A percentile compares a stretch with the other conserved stretches of the same genome.
Evolutionary conservation across 2,329 filamentous ascomycete genomes (phyloP).

Genomic region (Blumeria hordei): DNA sequence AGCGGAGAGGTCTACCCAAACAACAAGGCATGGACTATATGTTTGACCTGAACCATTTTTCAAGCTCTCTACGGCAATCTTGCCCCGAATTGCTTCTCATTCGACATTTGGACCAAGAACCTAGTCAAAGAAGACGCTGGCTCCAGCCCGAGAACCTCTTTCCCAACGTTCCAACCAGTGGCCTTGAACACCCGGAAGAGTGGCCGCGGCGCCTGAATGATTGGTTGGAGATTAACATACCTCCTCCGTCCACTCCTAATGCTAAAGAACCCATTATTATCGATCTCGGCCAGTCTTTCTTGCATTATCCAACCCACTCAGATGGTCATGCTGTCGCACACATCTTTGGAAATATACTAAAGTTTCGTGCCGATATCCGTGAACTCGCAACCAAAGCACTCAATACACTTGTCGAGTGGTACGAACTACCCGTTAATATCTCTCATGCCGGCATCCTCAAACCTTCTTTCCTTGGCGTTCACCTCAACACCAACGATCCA

Average conservation of each 20-base stretch:
- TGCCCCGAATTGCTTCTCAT: conserved; percentile 11
- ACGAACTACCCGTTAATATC: conserved; percentile 6
- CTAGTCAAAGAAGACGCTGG: conserved; percentile 5
- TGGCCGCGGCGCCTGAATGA: conserved; percentile 8
- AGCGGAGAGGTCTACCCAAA: conserved; percentile 10
- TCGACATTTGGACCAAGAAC: conserved; percentile 7
- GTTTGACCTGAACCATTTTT: conserved; percentile 12
- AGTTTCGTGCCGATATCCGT: conserved; percentile 10
- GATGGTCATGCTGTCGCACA: conserved; percentile 16
- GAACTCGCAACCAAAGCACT: conserved; percentile 15
- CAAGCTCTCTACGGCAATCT: conserved; percentile 9
- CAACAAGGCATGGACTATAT: conserved; percentile 12
- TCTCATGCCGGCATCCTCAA: conserved; percentile 13
- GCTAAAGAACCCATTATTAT: conserved; percentile 8
- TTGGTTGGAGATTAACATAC: conserved; percentile 9
- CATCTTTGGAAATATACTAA: conserved; percentile 19
- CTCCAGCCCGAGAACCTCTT: conserved; percentile 11
- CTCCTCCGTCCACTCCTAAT: conserved; percentile 3
- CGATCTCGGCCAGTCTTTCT: conserved; percentile 15
- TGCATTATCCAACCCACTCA: conserved; percentile 17
- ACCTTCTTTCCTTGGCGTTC: conserved; percentile 17
- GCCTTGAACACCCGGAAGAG: conserved; percentile 9
- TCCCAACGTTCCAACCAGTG: conserved; percentile 6
- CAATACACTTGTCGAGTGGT: conserved; percentile 11
- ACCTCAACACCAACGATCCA: conserved; percentile 17